These are phyloP conservation scores for Amanita polypyramis DNA, from an alignment of 768 basidiomycete species.

Conservation along the genomic window DNA sequence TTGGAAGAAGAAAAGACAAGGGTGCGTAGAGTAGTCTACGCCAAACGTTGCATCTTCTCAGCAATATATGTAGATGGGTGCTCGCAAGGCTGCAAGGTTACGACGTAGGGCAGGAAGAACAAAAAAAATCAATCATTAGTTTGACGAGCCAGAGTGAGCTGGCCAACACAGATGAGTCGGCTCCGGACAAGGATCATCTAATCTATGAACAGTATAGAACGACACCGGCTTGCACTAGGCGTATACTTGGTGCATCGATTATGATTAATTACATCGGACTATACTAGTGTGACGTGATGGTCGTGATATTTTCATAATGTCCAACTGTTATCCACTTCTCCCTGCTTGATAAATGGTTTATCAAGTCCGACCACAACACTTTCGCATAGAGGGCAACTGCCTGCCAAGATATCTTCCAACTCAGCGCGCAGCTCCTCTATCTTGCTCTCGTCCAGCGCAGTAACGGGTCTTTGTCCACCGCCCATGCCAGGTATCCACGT, in stretches of 20 bases:
- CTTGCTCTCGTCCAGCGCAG: conserved; percentile 42
- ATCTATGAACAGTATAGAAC: no score
- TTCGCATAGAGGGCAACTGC: conserved; percentile 90
- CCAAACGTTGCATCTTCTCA: not conserved
- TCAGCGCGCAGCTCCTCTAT: conserved; percentile 69
- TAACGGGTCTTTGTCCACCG: conserved; percentile 33
- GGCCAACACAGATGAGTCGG: conserved; percentile 4
- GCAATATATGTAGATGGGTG: conserved; percentile 53
- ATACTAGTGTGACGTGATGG: conserved; percentile 8
- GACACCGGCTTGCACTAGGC: no score
- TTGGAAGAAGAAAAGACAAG: conserved; percentile 58
- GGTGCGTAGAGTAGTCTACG: conserved; percentile 23
- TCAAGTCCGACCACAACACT: conserved; percentile 79
- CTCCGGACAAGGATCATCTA: no score
- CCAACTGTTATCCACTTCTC: conserved; percentile 75
- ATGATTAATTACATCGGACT: no score
- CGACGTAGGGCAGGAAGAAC: conserved; percentile 64
- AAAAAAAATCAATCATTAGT: conserved; percentile 73
- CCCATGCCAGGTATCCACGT: conserved; percentile 70
- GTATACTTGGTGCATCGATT: no score
- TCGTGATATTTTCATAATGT: conserved; percentile 33
- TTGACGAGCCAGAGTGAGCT: not conserved
- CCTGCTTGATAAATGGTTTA: conserved; percentile 73
- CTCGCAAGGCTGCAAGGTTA: conserved; percentile 62
- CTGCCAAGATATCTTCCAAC: conserved; percentile 82